Evolutionary conservation across 108 stramenopile species (phyloP), one percentile per base, ranked within the genome.

Genomic region (Cyclotella baltica): DNA sequence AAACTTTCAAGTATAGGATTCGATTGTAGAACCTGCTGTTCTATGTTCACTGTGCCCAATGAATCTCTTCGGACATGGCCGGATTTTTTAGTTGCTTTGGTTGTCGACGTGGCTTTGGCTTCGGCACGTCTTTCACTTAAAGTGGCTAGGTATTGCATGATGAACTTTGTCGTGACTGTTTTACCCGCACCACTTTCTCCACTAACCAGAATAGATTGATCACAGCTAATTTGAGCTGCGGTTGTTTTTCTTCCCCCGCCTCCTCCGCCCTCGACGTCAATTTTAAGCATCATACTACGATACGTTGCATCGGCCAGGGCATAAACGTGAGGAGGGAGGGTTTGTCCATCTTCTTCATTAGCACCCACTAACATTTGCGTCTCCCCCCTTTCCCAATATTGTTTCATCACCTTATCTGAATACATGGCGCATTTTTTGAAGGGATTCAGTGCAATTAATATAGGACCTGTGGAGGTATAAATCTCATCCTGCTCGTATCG

Each of bases 121-220:
- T 82, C 89, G 31, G 87, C 87, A 2, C 80, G 67, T 46, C 88
- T 86, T 79, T 91, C 83, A 53, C 88, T 90, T 50, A 96, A 75
- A 5, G 88, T 84, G 16, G 97, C 95, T 34, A 98, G 80, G 70
- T 96, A 98, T 66, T 91, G 76, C 99, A 99, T 97, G 46, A 99
- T 89, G 62, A 98, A 89, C 74, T 99, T 99, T 50, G 97, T 97
- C 0, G 97, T 98, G 29, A 98, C 99, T 10, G 98, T 99, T 74
- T 98, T 99, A 16, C 97, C 98, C n/a, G 99, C 96, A 15, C 99
- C 98, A 62, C 80, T 83, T 84, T 99, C 98, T 28, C 94, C 94
- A 67, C 88, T 89, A 0, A 95, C 90, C 0, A 97, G 79, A 74
- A 97, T 95, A 27, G 89, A 85, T 70, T 89, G 86, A 67, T 87